Evolutionary conservation across 2,329 filamentous ascomycete species (phyloP), one percentile per base, ranked within the genome.

Genomic region (Cladosporium sp.): DNA sequence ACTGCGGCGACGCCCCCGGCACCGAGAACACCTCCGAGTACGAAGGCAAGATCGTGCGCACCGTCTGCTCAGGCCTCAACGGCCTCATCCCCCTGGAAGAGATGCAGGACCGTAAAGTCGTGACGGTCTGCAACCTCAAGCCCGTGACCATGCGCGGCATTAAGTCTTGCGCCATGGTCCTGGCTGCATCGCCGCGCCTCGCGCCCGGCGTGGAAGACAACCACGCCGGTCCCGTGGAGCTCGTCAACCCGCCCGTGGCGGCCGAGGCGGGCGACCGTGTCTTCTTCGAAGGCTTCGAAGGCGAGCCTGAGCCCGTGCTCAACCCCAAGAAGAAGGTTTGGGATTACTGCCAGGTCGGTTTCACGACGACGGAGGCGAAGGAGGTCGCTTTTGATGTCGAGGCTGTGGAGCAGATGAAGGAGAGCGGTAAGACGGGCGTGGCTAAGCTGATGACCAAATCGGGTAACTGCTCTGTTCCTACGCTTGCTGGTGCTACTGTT

Each of bases 291-390:
- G 93, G 93, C 42, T 99, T 89, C 85, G 80, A 89, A 70, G 91
- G 89, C 53, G 88, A 95, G 77, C 90, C 93, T 0, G 93, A 99
- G 79, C 86, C 85, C 56, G 83, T 92, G 45, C 80, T 99, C 52
- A 99, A 97, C 79, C 93, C 93, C 52, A 99, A 99, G 85, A 99
- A 97, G 84, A 97, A 97, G 84, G 77, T 97, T 55, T 97, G 92
- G 91, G 93, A 99, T 79, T 89, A 80, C 8, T 89, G 96, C 73
- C 92, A 97, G 78, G 90, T 91, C 1, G 93, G 92, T 0, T 97
- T 97, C 74, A 95, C 88, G 24, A 99, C 92, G 7, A 95, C 86
- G 1, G 85, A 86, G 7, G 72, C 70, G 41, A 77, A 92, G 45
- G 87, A 91, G 71, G 92, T 96, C 30, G 90, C 80, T 0, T 99